Evolutionary conservation across 108 stramenopile genomes (phyloP).

Genomic region (Nitzschia putrida): DNA sequence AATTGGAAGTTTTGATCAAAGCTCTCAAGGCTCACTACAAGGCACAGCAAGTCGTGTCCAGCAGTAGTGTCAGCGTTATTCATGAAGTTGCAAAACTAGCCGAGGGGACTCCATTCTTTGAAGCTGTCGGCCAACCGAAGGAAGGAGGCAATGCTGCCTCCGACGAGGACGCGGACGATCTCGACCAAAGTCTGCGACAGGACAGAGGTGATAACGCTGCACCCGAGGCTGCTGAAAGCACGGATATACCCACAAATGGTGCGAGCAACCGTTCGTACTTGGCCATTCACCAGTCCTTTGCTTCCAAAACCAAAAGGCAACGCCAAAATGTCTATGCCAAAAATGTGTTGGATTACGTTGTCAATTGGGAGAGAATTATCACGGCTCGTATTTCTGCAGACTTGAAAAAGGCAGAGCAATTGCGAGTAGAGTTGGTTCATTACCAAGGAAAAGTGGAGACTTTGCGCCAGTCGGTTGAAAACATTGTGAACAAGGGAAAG

Average conservation of each 20-base stretch:
- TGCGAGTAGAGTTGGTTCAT: conserved; percentile 77
- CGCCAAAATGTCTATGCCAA: conserved; percentile 53
- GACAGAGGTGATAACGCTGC: neutral
- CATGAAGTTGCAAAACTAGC: neutral
- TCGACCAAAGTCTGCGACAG: neutral
- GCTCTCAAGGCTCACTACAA: conserved; percentile 8
- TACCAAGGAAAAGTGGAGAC: conserved; percentile 77
- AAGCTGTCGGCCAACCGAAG: neutral
- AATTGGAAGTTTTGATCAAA: conserved; percentile 5
- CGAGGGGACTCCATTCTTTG: neutral
- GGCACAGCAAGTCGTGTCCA: neutral
- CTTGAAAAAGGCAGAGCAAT: conserved; percentile 65
- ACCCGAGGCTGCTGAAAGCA: neutral
- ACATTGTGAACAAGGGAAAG: conserved; percentile 69
- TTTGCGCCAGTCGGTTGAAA: conserved; percentile 49
- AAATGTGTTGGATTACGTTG: conserved; percentile 66
- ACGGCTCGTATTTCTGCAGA: conserved; percentile 50
- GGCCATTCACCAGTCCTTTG: conserved; percentile 36
- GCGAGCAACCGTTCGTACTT: conserved; percentile 28
- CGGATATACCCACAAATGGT: neutral
- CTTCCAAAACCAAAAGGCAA: conserved; percentile 50
- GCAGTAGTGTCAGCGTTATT: neutral
- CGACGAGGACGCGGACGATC: neutral
- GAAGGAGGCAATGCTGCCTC: neutral
- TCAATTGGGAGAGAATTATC: conserved; percentile 77